Percentiles rank a stretch among this genome's conserved stretches.
Evolutionary conservation across 441 rosid genomes (phyloP).

Genomic region (Bocquillonia castaneifolia): DNA sequence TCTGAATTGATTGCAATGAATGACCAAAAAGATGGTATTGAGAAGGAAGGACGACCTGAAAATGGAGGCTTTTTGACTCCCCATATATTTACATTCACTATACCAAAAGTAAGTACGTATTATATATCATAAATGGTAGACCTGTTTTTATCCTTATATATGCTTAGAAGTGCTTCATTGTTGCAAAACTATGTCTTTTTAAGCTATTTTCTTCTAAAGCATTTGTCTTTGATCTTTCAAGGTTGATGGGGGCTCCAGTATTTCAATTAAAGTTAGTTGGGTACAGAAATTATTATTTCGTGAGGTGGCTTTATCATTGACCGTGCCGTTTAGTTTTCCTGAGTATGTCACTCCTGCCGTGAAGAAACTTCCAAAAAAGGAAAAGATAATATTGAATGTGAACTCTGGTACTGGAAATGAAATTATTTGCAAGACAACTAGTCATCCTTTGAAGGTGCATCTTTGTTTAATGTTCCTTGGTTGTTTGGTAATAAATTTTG

Average conservation of each 20-base stretch:
- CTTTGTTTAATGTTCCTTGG: conserved; percentile 1
- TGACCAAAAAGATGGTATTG: conserved; percentile 38
- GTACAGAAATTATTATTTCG: conserved; percentile 58
- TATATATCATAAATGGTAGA: background rate
- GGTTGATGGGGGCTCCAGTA: conserved; percentile 83
- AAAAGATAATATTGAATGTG: conserved; percentile 70
- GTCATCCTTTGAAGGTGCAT: conserved; percentile 86
- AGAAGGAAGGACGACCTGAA: conserved; percentile 40
- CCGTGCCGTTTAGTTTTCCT: conserved; percentile 77
- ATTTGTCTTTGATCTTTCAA: conserved; percentile 25
- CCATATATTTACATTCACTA: conserved; percentile 57
- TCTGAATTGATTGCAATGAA: conserved; percentile 46
- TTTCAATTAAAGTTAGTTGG: conserved; percentile 73
- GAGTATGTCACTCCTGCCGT: conserved; percentile 82
- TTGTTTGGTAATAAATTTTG: conserved; percentile 13
- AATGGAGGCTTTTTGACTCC: conserved; percentile 70
- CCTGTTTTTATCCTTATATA: background rate
- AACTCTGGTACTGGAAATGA: conserved; percentile 59
- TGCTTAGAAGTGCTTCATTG: background rate
- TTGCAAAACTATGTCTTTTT: background rate
- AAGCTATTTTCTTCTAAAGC: conserved; percentile 5
- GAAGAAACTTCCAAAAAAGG: conserved; percentile 66
- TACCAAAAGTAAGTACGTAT: conserved; percentile 57
- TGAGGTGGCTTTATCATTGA: conserved; percentile 51
- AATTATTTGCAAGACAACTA: conserved; percentile 60